Conservation (phyloP, 805 yeast genomes). For the Kluyveromyces starmeri region DNA sequence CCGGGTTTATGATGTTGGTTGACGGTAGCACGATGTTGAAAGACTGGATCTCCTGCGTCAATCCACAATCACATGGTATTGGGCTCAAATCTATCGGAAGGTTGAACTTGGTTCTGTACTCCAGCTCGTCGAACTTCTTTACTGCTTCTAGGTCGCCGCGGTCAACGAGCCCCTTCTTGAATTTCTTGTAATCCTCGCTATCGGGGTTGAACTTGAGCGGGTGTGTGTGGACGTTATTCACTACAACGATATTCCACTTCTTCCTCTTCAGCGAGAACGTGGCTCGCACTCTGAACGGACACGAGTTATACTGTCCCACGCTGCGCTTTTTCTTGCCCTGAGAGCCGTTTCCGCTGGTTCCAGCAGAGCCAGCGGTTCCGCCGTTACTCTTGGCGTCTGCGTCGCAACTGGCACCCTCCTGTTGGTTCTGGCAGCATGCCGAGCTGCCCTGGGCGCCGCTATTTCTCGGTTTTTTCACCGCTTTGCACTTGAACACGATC, state of each 20-base stretch:
- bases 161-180: conserved; percentile 22
- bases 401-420: background rate
- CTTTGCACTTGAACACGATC: conserved; percentile 54
- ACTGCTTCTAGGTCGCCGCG: conserved; percentile 26
- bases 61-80: conserved; percentile 32
- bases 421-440: background rate
- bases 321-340: conserved; percentile 20
- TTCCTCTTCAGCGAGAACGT: conserved; percentile 44
- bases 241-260: conserved; percentile 52
- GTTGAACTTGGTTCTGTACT: conserved; percentile 25
- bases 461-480: conserved; percentile 24
- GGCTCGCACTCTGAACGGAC: conserved; percentile 61
- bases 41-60: conserved; percentile 29
- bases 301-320: conserved; percentile 32
- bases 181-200: conserved; percentile 29
- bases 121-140: conserved; percentile 30
- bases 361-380: background rate
- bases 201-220: conserved; percentile 30
- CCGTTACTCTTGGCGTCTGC: conserved; percentile 3
- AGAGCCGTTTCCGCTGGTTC: background rate
- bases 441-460: background rate
- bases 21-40: conserved; percentile 29
- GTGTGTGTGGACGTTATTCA: conserved; percentile 55
- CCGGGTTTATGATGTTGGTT: conserved; percentile 10
- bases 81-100: conserved; percentile 25